Percentiles rank a stretch among this genome's conserved stretches.
phyloP scores from a whole-genome alignment of 1,284 basidiomycete genomes.

The Coniferiporia sulphurascens region DNA sequence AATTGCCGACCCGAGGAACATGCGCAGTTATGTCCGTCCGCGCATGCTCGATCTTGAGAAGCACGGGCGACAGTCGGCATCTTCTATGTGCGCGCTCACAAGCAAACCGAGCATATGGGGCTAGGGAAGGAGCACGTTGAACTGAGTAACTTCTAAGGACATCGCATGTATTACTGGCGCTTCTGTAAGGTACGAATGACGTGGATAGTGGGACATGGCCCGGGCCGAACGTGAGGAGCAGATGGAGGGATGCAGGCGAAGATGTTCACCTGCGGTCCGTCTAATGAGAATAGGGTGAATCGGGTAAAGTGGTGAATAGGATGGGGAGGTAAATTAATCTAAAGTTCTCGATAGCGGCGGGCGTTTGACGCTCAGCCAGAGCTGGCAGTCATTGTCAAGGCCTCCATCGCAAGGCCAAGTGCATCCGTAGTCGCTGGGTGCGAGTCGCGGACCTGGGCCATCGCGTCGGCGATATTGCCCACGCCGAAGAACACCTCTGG shows the following conservation, averaged over 20 bases:
- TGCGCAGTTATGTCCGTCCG: too few relatives aligned
- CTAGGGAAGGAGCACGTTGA: neutral
- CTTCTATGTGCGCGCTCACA: too few relatives aligned
- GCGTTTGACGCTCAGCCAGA: neutral
- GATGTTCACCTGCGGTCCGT: neutral
- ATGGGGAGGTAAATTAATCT: too few relatives aligned
- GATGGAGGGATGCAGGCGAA: neutral
- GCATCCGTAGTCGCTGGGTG: conserved; percentile 45
- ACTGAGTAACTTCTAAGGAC: neutral
- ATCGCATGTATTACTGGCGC: neutral
- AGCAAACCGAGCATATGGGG: too few relatives aligned
- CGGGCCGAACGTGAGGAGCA: neutral
- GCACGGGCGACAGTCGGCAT: neutral
- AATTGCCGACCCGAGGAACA: too few relatives aligned
- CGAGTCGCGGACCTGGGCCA: conserved; percentile 32
- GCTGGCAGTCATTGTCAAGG: conserved; percentile 29
- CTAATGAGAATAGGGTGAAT: neutral
- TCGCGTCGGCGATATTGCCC: conserved; percentile 34
- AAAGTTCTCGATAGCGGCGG: neutral
- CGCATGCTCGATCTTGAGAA: too few relatives aligned
- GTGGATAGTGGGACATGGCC: neutral
- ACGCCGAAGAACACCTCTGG: conserved; percentile 84
- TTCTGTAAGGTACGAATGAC: neutral
- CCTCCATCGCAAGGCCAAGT: conserved; percentile 68
- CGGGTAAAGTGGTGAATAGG: neutral